Percentiles rank a stretch among this genome's conserved stretches.
phyloP scores from a whole-genome alignment of 495 filamentous ascomycete species.

The Alectoria sarmentosa region DNA sequence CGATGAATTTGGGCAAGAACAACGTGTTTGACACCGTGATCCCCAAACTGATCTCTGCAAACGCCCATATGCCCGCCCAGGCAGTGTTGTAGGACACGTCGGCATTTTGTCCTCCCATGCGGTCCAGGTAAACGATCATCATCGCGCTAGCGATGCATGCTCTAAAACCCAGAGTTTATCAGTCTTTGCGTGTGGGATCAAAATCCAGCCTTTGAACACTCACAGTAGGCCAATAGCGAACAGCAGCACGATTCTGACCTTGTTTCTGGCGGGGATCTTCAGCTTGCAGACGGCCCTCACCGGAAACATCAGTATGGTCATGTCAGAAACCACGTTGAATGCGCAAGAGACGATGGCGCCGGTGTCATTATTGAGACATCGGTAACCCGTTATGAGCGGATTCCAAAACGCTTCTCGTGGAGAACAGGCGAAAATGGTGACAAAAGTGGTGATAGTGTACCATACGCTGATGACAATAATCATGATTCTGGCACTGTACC shows the following conservation, averaged over 20 bases:
- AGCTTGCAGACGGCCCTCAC: slow-evolving; percentile 9
- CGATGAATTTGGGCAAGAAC: not conserved
- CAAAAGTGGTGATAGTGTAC: not conserved
- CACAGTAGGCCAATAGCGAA: slow-evolving; percentile 10
- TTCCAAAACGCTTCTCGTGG: slow-evolving; percentile 8
- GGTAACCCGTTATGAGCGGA: not conserved
- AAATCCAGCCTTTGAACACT: not conserved
- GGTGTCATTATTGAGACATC: not conserved
- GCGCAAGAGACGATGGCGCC: not conserved
- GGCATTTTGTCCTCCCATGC: not conserved
- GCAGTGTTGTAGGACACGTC: not conserved
- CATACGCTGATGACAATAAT: not conserved
- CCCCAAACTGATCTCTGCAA: not conserved
- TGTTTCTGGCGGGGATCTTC: not conserved
- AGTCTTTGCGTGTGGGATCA: not conserved
- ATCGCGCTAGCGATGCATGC: not conserved
- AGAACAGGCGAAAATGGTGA: slow-evolving; percentile 11
- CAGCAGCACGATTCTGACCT: slow-evolving; percentile 1
- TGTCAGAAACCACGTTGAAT: not conserved
- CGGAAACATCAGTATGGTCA: not conserved
- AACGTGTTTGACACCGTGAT: not conserved
- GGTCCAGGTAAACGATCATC: not conserved
- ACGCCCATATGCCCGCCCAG: not conserved
- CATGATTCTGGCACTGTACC: not conserved
- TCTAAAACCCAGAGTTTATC: not conserved